Conservation (phyloP, 2,329 filamentous ascomycete genomes). For the Colletotrichum cordylinicola region DNA sequence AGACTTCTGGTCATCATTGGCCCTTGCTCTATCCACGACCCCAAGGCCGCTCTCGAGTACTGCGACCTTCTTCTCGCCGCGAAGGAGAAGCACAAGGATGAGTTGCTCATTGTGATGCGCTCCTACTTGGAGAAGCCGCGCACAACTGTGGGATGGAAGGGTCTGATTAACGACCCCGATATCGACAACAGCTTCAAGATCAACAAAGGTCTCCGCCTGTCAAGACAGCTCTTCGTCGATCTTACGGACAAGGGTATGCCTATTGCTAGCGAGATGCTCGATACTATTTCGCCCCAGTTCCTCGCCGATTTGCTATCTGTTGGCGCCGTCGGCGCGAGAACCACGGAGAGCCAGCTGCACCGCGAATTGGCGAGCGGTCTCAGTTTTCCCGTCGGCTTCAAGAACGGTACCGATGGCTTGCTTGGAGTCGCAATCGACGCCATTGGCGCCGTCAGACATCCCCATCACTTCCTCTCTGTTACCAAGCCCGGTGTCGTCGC, state of each 20-base stretch:
- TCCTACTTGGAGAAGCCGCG: conserved; percentile 98
- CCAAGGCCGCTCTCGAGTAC: conserved; percentile 88
- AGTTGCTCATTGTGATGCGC: conserved; percentile 95
- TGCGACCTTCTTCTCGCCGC: conserved; percentile 81
- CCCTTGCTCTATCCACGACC: conserved; percentile 97
- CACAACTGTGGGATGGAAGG: conserved; percentile 98
- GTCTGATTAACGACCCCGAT: conserved; percentile 96
- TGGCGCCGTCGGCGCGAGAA: conserved; percentile 93
- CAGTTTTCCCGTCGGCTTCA: conserved; percentile 98
- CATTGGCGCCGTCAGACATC: conserved; percentile 89
- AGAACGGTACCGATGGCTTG: conserved; percentile 96
- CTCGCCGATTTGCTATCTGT: conserved; percentile 89
- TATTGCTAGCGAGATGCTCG: conserved; percentile 95
- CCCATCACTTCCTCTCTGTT: conserved; percentile 96
- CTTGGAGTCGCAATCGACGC: conserved; percentile 92
- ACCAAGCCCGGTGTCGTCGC: conserved; percentile 96
- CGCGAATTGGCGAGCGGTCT: conserved; percentile 92
- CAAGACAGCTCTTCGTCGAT: conserved; percentile 91
- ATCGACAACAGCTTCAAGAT: conserved; percentile 99
- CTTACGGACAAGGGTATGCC: conserved; percentile 93
- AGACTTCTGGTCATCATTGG: conserved; percentile 80
- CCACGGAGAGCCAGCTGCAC: conserved; percentile 95
- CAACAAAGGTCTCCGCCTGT: conserved; percentile 91
- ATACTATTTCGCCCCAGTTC: conserved; percentile 98
- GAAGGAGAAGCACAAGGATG: conserved; percentile 87